Conservation (phyloP, 2,329 filamentous ascomycete species). For the Cytospora leucostoma region DNA sequence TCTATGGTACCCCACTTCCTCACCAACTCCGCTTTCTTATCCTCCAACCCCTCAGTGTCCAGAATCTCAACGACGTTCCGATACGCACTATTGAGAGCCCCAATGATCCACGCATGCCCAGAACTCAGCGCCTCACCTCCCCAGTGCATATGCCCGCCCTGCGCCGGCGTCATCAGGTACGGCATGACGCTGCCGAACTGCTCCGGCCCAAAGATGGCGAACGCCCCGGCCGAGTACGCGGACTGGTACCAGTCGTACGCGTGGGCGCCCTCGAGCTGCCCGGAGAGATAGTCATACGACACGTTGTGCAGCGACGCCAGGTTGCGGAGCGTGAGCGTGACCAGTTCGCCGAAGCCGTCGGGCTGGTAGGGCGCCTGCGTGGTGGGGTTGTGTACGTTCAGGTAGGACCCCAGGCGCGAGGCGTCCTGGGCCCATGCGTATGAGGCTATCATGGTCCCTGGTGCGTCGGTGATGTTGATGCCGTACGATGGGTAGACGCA, state of each 20-base stretch:
- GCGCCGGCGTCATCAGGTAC: slow-evolving; percentile 31
- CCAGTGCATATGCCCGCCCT: slow-evolving; percentile 33
- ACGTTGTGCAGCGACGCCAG: slow-evolving; percentile 32
- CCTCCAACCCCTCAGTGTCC: slow-evolving; percentile 28
- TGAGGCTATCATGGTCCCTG: slow-evolving; percentile 33
- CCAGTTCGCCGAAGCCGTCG: slow-evolving; percentile 28
- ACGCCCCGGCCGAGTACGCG: slow-evolving; percentile 32
- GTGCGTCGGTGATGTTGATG: slow-evolving; percentile 29
- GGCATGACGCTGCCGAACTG: slow-evolving; percentile 32
- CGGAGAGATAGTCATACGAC: slow-evolving; percentile 28
- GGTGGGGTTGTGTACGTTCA: slow-evolving; percentile 30
- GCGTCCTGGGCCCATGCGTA: slow-evolving; percentile 34
- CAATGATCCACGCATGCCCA: slow-evolving; percentile 34
- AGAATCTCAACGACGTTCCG: slow-evolving; percentile 31
- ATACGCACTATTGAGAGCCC: slow-evolving; percentile 34
- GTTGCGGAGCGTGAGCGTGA: slow-evolving; percentile 29
- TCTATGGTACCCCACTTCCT: slow-evolving; percentile 29
- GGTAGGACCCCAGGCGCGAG: slow-evolving; percentile 32
- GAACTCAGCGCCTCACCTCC: slow-evolving; percentile 34
- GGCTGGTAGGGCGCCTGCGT: slow-evolving; percentile 28
- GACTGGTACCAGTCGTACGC: slow-evolving; percentile 32
- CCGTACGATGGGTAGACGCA: slow-evolving; percentile 39
- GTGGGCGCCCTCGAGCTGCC: slow-evolving; percentile 30
- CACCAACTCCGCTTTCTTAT: slow-evolving; percentile 29
- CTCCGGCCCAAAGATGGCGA: slow-evolving; percentile 33